These are phyloP conservation scores for Apophysomyces variabilis DNA, from an alignment of 371 early-diverging fungal genomes.

Conservation along the genomic window DNA sequence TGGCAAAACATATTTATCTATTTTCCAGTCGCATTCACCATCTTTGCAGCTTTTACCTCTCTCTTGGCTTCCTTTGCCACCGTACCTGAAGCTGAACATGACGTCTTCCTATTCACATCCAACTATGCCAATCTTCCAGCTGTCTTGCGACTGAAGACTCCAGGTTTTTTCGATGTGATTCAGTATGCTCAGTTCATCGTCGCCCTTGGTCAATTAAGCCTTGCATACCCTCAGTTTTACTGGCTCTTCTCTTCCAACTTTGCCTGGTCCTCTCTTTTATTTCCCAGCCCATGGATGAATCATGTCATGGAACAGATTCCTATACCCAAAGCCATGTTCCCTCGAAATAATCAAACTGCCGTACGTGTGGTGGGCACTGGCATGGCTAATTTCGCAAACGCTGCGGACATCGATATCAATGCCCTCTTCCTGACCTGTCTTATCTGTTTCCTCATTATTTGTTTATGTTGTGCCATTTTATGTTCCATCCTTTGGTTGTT, in stretches of 20 bases:
- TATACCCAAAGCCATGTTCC: background rate
- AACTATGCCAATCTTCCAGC: slow-evolving; percentile 58
- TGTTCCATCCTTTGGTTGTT: slow-evolving; percentile 17
- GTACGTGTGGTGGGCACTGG: slow-evolving; percentile 31
- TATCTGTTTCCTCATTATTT: slow-evolving; percentile 33
- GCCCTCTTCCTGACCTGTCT: slow-evolving; percentile 38
- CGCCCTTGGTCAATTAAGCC: slow-evolving; percentile 49
- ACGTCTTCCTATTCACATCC: slow-evolving; percentile 53
- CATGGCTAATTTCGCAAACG: slow-evolving; percentile 44
- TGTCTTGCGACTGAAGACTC: slow-evolving; percentile 52
- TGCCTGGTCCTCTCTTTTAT: slow-evolving; percentile 59
- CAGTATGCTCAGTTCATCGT: slow-evolving; percentile 62
- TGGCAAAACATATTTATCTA: slow-evolving; percentile 45
- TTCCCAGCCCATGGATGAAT: slow-evolving; percentile 27
- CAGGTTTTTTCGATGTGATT: slow-evolving; percentile 60
- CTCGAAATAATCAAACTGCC: background rate
- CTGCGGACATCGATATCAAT: slow-evolving; percentile 38
- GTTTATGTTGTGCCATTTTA: slow-evolving; percentile 25
- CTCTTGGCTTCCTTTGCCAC: slow-evolving; percentile 42
- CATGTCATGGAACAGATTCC: background rate
- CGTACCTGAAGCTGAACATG: slow-evolving; percentile 45
- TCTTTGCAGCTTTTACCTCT: slow-evolving; percentile 40
- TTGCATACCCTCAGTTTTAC: slow-evolving; percentile 59
- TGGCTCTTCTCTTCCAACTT: slow-evolving; percentile 57
- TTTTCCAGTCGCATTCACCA: slow-evolving; percentile 49